Percentiles rank a stretch among this genome's conserved stretches.
Evolutionary conservation across 192 early-diverging fungal species (phyloP).

Genomic region (Podila minutissima): DNA sequence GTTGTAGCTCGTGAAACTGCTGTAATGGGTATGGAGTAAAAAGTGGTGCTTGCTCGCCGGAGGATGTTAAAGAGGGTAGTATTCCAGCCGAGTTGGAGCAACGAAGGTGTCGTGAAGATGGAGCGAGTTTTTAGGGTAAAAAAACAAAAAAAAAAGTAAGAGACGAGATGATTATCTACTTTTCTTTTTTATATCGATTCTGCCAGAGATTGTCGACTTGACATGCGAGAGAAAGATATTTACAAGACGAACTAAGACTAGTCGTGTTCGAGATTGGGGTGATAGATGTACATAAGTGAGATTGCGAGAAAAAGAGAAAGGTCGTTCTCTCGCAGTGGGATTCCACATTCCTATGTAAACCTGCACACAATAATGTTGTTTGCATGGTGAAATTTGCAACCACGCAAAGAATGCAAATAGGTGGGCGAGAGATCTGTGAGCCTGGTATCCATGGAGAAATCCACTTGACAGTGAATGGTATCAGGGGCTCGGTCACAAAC

Average conservation of each 20-base stretch:
- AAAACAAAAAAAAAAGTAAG: not conserved
- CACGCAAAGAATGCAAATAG: not conserved
- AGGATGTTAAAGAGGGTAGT: too few species aligned
- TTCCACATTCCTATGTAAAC: conserved; percentile 22
- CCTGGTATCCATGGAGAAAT: too few species aligned
- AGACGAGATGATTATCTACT: not conserved
- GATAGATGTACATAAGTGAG: not conserved
- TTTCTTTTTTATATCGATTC: not conserved
- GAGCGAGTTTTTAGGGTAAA: not conserved
- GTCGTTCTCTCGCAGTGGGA: not conserved
- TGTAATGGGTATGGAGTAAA: not conserved
- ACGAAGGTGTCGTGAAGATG: not conserved
- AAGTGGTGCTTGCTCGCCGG: not conserved
- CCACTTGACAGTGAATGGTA: too few species aligned
- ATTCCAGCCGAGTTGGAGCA: too few species aligned
- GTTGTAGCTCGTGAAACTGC: not conserved
- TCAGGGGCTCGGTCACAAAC: too few species aligned
- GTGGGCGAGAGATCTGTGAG: not conserved
- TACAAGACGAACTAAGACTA: too few species aligned
- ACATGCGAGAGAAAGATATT: not conserved
- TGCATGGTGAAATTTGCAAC: not conserved
- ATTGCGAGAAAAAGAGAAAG: not conserved
- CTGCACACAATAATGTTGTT: not conserved
- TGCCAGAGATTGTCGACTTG: not conserved
- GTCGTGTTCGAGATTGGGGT: conserved; percentile 30